These are phyloP conservation scores for Tanozyma kutaoensis DNA, from an alignment of 805 yeast species.

Conservation along the genomic window DNA sequence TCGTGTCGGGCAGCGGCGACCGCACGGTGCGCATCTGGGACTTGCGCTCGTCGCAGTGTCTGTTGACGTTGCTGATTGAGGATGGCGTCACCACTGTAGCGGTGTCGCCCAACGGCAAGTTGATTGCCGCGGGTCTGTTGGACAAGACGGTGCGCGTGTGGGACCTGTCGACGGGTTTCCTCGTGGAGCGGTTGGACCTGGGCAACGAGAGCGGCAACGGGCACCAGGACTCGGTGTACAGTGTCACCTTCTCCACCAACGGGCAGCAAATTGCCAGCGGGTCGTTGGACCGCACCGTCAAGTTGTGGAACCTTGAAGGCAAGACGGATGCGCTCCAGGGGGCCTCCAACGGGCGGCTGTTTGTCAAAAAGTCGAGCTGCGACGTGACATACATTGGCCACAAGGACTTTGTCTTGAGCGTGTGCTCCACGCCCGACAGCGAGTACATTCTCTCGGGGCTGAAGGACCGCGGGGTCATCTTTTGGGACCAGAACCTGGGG, in stretches of 20 bases:
- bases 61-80: constrained; percentile 79
- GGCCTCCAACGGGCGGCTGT: constrained; percentile 5
- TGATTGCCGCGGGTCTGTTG: constrained; percentile 91
- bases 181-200: constrained; percentile 84
- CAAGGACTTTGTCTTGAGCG: constrained; percentile 89
- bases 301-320: constrained; percentile 83
- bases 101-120: constrained; percentile 86
- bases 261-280: constrained; percentile 91
- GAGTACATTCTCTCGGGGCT: constrained; percentile 89
- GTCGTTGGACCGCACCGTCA: constrained; percentile 89
- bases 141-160: constrained; percentile 94
- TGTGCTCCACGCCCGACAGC: constrained; percentile 87
- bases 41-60: constrained; percentile 76
- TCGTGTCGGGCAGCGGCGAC: constrained; percentile 94
- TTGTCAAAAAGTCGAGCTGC: constrained; percentile 40
- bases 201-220: constrained; percentile 85
- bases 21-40: constrained; percentile 96
- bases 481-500: constrained; percentile 91
- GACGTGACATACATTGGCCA: constrained; percentile 93
- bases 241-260: constrained; percentile 84
- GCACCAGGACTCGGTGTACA: constrained; percentile 90
- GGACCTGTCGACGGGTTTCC: constrained; percentile 87
- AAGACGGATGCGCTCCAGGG: constrained; percentile 15
- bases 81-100: constrained; percentile 99
- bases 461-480: constrained; percentile 91